Conservation (phyloP, 768 basidiomycete species). For the Lentinula guzmanii region DNA sequence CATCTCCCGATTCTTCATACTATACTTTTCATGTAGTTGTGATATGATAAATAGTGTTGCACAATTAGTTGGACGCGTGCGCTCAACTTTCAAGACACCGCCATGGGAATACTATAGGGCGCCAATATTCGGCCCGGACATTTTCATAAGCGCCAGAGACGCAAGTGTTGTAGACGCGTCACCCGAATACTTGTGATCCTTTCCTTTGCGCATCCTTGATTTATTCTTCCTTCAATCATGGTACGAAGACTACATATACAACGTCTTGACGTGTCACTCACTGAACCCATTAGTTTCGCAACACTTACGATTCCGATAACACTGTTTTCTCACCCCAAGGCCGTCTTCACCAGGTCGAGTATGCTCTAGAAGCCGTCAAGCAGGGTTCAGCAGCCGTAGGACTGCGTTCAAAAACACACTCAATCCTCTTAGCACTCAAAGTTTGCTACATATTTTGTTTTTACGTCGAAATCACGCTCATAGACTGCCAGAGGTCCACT, state of each 20-base stretch:
- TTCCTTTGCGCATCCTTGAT: neutral
- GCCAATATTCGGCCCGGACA: neutral
- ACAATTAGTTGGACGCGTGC: no score
- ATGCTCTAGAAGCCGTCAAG: conserved; percentile 98
- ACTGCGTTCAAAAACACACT: conserved; percentile 90
- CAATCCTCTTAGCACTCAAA: conserved; percentile 89
- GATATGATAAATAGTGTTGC: no score
- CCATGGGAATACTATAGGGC: no score
- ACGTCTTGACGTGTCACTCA: neutral
- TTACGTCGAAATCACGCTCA: neutral
- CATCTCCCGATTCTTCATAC: neutral
- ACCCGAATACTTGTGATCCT: neutral
- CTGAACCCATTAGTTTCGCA: conserved; percentile 60
- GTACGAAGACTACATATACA: neutral
- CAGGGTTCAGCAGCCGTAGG: conserved; percentile 99
- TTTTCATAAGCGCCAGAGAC: neutral
- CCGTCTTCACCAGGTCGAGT: conserved; percentile 94
- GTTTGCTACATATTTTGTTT: conserved; percentile 31
- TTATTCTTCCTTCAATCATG: neutral
- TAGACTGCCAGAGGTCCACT: conserved; percentile 71
- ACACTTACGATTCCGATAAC: conserved; percentile 98
- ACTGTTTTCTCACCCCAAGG: conserved; percentile 97
- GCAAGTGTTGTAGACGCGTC: neutral
- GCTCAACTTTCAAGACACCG: no score
- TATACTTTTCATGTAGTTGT: no score